Conservation (phyloP, 1,284 basidiomycete genomes). For the Moniliella sp. region DNA sequence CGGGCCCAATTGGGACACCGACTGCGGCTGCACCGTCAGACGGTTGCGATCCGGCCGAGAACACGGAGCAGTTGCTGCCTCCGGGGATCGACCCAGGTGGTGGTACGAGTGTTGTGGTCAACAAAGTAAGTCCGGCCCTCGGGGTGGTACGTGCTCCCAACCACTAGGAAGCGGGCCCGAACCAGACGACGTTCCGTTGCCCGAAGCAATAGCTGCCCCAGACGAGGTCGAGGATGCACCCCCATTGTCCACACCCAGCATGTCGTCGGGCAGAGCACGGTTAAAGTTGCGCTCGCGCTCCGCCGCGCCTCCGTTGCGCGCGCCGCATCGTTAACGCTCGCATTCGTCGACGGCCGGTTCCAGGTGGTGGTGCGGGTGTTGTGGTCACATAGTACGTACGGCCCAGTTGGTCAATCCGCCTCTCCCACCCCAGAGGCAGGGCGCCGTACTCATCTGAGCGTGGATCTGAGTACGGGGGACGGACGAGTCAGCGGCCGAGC, state of each 20-base stretch:
- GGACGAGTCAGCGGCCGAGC: conserved; percentile 1
- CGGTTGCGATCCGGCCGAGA: conserved; percentile 63
- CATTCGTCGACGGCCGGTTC: conserved; percentile 39
- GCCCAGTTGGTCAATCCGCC: conserved; percentile 64
- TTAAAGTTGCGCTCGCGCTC: conserved; percentile 28
- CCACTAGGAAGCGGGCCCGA: conserved; percentile 67
- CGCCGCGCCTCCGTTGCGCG: conserved; percentile 16
- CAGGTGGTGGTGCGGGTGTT: conserved; percentile 83
- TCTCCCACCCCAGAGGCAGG: conserved; percentile 75
- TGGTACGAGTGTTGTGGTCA: conserved; percentile 70
- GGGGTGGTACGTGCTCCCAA: conserved; percentile 92
- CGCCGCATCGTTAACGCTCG: conserved; percentile 16
- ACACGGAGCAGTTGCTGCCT: conserved; percentile 63
- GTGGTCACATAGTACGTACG: conserved; percentile 62
- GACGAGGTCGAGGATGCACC: conserved; percentile 3
- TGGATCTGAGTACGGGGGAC: conserved; percentile 5
- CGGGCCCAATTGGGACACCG: conserved; percentile 73
- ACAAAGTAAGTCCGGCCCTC: conserved; percentile 95
- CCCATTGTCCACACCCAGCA: conserved; percentile 30
- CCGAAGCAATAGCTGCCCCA: too few relatives aligned
- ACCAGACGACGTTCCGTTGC: too few relatives aligned
- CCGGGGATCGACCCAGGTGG: conserved; percentile 93
- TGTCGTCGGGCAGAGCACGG: conserved; percentile 29
- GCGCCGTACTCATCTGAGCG: conserved; percentile 17
- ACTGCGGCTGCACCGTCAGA: conserved; percentile 52